Base-by-base conservation (phyloP, 1,284 basidiomycete species). In the Trametes versicolor region DNA sequence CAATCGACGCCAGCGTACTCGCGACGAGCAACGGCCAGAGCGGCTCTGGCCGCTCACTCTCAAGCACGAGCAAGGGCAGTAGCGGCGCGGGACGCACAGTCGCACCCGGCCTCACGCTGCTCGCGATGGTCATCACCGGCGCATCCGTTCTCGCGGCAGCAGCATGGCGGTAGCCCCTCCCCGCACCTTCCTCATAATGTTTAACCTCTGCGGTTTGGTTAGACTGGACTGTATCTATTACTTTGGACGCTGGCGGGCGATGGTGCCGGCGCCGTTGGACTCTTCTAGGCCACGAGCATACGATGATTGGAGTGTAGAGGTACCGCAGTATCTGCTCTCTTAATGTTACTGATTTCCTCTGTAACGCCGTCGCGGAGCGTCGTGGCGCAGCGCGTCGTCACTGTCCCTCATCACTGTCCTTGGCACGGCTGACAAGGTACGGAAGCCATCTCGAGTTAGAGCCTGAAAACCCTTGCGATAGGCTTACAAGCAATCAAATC, bases 21-120 rank as follows among this genome's bases (percentile, higher is more conserved):
- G 74, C 75, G 52, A 79, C 76, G 45, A 77, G 77, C 56, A 80
- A 80, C 50, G 79, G 77, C 32, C 72, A 78, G 58, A 71, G 59
- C 70, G 64, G 76, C 68, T 41, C 59, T 45, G 67, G 72, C 63
- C 65, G 71, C 60, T 59, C 64, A 60, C 62, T 72, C 41, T 59
- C 70, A 49, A 83, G 76, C 60, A 78, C 78, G 64, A 78, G 76
- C 67, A 71, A 76, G 45, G 77, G 72, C 36, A 79, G 77, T 63
- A 77, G 71, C 57, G 68, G 66, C 21, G 71, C 66, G 48, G 58
- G 41, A 15, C 54, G 58, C 23, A 64, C 63, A 29, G 66, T 63
- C 23, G 65, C 58, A 32, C 69, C 69, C 1, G 69, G 66, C 12
- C 51, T 58, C 13, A 59, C 65, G 19, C 50, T 64, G 27, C 54